Evolutionary conservation across 2,329 filamentous ascomycete genomes (phyloP), one percentile per base, ranked within the genome.

Genomic region (Ceratocystis diversiconidia): DNA sequence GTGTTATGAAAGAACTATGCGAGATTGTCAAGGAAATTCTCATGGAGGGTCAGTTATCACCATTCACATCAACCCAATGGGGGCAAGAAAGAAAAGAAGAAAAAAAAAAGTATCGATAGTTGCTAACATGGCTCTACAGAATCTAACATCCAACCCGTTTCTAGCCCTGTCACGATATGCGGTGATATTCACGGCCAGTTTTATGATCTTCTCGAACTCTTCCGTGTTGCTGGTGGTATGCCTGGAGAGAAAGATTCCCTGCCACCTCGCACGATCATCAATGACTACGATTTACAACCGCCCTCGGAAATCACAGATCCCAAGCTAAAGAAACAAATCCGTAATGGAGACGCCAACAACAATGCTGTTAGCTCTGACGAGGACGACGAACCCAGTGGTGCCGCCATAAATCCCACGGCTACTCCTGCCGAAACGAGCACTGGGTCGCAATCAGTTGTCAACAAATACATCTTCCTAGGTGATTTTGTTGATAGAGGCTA

Each of bases 121-220:
- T 25, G 10, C 46, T 63, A 55, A 63, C 46, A 22, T 25, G 6
- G 19, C 3, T 17, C 12, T 44, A 43, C 71, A 95, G 94, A 99
- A 78, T 96, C 92, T 70, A 99, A 99, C 75, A 97, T 99, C 67
- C 94, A 97, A 75, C 94, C 94, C n/a, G 92, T 99, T 22, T 85
- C 88, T 64, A 96, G 94, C 0, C 94, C 94, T 5, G 94, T 99
- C 69, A 99, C 94, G 4, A 88, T 99, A 69, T 97, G 94, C 73
- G 94, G 94, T 73, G 94, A 99, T 74, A 97, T 99, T 69, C 94
- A 99, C 76, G 94, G 94, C 71, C 94, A 99, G 77, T 97, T 97
- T 76, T 97, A 99, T 77, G 94, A 99, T 75, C 81, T 99, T 8
- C 85, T 97, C 68, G 94, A 99, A 79, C 85, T 99, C 62, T 99